phyloP scores from a whole-genome alignment of 345 rosid genomes.

The Hirschfeldia incana region DNA sequence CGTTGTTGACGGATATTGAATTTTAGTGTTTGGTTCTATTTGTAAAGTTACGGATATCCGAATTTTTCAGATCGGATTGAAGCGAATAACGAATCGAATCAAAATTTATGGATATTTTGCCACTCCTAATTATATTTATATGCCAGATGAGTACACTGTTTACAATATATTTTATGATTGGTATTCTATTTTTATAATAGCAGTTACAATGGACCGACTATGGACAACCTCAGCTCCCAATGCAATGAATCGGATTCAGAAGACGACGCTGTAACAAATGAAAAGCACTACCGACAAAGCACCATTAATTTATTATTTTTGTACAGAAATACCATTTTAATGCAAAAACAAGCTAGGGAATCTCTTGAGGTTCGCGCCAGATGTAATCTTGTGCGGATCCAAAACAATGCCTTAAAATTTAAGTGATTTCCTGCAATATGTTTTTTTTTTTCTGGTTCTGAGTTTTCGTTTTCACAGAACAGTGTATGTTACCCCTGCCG shows the following conservation, averaged over 20 bases:
- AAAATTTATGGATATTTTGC: too few relatives aligned
- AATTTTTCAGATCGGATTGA: too few relatives aligned
- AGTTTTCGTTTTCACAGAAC: conserved; percentile 28
- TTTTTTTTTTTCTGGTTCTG: background rate
- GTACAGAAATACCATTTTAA: background rate
- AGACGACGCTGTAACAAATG: conserved; percentile 30
- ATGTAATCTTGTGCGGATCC: conserved; percentile 39
- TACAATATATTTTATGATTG: background rate
- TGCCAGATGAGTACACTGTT: background rate
- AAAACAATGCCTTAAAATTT: conserved; percentile 19
- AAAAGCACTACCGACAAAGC: conserved; percentile 35
- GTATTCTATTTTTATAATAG: background rate
- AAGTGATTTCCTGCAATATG: background rate
- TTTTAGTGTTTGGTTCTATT: too few relatives aligned
- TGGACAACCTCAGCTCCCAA: conserved; percentile 35
- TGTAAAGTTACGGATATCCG: too few relatives aligned
- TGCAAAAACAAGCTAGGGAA: conserved; percentile 26
- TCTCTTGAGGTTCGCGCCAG: conserved; percentile 41
- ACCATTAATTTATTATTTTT: background rate
- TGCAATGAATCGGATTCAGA: conserved; percentile 36
- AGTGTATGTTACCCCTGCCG: too few relatives aligned
- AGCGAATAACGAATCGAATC: too few relatives aligned
- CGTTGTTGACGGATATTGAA: too few relatives aligned
- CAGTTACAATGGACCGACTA: conserved; percentile 8
- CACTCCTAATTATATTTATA: too few relatives aligned